phyloP scores from a whole-genome alignment of 441 rosid genomes.

The Metrosideros polymorpha region DNA sequence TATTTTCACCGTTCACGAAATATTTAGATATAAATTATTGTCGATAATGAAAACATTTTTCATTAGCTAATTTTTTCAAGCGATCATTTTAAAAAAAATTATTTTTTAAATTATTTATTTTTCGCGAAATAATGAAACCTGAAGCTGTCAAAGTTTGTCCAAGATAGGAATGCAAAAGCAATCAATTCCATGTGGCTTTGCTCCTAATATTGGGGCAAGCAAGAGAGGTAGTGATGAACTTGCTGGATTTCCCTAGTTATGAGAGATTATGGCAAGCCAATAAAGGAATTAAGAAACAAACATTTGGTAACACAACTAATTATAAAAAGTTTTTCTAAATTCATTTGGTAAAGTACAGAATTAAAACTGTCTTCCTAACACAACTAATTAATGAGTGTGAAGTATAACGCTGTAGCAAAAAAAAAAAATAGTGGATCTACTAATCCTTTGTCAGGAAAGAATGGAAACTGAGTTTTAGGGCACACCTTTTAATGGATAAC shows the following conservation, averaged over 20 bases:
- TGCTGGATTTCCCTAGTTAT: background rate
- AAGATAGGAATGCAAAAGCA: background rate
- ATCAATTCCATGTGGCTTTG: background rate
- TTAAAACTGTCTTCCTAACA: background rate
- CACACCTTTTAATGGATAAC: background rate
- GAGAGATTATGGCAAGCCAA: background rate
- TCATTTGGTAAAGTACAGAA: background rate
- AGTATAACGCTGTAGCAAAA: background rate
- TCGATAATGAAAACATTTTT: background rate
- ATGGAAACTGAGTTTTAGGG: background rate
- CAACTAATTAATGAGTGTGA: too few relatives aligned
- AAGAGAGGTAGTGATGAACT: background rate
- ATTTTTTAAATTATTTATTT: background rate
- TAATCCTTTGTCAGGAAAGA: background rate
- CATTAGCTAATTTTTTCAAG: background rate
- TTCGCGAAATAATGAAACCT: rapidly evolving
- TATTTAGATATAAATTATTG: background rate
- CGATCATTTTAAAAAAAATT: background rate
- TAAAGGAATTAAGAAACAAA: background rate
- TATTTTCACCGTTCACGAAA: background rate
- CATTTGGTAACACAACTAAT: too few relatives aligned
- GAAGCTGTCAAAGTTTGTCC: background rate
- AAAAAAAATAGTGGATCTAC: background rate
- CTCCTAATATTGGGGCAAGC: background rate
- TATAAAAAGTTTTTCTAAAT: too few relatives aligned